Conservation (phyloP, 306 rosid genomes). For the Bauhinia variegata region DNA sequence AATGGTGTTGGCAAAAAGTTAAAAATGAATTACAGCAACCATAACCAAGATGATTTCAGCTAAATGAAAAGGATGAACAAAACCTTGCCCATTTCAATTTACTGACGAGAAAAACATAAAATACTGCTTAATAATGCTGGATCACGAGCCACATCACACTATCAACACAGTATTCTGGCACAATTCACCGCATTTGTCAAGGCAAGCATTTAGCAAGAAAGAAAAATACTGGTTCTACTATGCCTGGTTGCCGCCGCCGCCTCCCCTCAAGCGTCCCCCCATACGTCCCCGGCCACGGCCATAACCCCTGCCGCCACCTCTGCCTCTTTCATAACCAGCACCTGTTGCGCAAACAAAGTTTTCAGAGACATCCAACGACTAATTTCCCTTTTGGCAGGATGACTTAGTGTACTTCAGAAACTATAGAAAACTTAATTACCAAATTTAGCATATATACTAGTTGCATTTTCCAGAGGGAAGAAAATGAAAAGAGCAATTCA, state of each 20-base stretch:
- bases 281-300: constrained; percentile 79
- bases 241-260: constrained; percentile 56
- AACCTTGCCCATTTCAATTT: constrained; percentile 69
- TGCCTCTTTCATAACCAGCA: constrained; percentile 65
- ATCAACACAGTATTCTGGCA: constrained; percentile 63
- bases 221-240: constrained; percentile 48
- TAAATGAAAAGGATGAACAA: constrained; percentile 61
- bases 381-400: background rate
- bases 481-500: background rate
- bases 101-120: constrained; percentile 53
- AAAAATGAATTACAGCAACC: constrained; percentile 68
- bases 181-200: constrained; percentile 58
- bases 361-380: background rate
- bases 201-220: too few species aligned
- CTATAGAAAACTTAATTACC: constrained; percentile 6
- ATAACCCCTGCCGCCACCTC: constrained; percentile 86
- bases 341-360: constrained; percentile 38
- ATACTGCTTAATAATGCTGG: constrained; percentile 63
- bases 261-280: constrained; percentile 70
- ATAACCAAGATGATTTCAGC: constrained; percentile 62
- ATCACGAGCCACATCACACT: constrained; percentile 66
- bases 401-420: background rate
- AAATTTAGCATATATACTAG: too few species aligned
- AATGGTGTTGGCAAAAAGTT: constrained; percentile 49
- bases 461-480: background rate